A percentile compares a stretch with the other conserved stretches of the same genome.
Conservation (phyloP, 176 grass and related monocot species). For the Eleusine coracana region DNA sequence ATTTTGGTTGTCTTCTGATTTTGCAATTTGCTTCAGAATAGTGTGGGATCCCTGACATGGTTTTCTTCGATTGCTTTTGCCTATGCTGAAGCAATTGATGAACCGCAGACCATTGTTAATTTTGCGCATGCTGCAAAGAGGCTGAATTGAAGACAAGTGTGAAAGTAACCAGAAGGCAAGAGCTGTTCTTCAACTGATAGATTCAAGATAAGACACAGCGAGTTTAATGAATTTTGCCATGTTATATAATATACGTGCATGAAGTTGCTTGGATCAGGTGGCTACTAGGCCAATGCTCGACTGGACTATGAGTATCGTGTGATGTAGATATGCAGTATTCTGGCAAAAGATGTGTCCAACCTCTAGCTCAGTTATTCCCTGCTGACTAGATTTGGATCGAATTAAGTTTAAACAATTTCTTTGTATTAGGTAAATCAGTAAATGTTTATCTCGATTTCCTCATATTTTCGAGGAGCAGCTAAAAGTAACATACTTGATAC, state of each 20-base stretch:
- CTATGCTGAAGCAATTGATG: slow-evolving; percentile 78
- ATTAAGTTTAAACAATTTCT: slow-evolving; percentile 32
- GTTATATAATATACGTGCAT: slow-evolving; percentile 64
- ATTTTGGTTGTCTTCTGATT: slow-evolving; percentile 17
- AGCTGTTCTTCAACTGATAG: slow-evolving; percentile 54
- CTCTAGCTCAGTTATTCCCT: slow-evolving; percentile 38
- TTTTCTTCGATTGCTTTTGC: slow-evolving; percentile 53
- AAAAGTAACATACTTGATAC: background rate
- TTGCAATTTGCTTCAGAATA: slow-evolving; percentile 5
- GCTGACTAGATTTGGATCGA: slow-evolving; percentile 36
- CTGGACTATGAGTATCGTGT: slow-evolving; percentile 34
- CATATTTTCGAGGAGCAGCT: background rate
- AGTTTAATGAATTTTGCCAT: slow-evolving; percentile 54
- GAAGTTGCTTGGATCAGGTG: slow-evolving; percentile 46
- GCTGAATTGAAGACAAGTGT: slow-evolving; percentile 69
- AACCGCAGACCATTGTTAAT: slow-evolving; percentile 69
- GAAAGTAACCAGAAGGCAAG: slow-evolving; percentile 41
- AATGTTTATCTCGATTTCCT: background rate
- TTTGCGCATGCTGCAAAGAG: slow-evolving; percentile 87
- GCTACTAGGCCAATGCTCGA: slow-evolving; percentile 33
- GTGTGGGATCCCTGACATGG: slow-evolving; percentile 3
- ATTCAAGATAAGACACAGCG: slow-evolving; percentile 55
- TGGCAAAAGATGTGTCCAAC: slow-evolving; percentile 40
- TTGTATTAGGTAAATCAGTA: background rate
- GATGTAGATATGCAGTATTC: slow-evolving; percentile 54